A percentile compares a stretch with the other conserved stretches of the same genome.
Evolutionary conservation across 2,329 filamentous ascomycete species (phyloP).

Genomic region (Orbilia quercus): DNA sequence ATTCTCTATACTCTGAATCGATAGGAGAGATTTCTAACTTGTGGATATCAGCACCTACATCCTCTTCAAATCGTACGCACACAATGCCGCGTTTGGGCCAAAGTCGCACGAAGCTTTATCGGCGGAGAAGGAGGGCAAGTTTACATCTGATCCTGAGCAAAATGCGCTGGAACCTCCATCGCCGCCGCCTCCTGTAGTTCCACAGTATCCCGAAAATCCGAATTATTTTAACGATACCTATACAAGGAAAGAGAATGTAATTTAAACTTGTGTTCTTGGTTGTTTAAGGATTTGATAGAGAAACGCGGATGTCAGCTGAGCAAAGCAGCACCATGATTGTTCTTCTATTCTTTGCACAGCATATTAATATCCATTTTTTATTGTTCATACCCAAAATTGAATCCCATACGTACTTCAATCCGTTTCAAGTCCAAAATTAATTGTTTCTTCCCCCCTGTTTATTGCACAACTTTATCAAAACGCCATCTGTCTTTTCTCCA

Average conservation of each 20-base stretch:
- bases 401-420: no score
- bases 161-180: constrained; percentile 52
- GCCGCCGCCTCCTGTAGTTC: constrained; percentile 51
- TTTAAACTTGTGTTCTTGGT: constrained; percentile 9
- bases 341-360: no score
- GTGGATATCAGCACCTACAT: constrained; percentile 61
- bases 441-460: no score
- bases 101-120: constrained; percentile 52
- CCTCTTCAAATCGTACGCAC: constrained; percentile 62
- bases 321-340: no score
- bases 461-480: no score
- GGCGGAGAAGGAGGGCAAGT: constrained; percentile 27
- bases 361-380: no score
- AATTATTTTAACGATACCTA: constrained; percentile 36
- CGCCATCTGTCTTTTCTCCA: no score
- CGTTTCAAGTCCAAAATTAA: no score
- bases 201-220: constrained; percentile 36
- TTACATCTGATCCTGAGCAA: constrained; percentile 49
- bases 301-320: no score
- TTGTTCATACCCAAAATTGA: no score
- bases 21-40: not conserved
- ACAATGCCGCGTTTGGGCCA: constrained; percentile 61
- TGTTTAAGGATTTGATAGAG: not conserved
- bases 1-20: not conserved
- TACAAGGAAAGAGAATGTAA: constrained; percentile 23